Base-by-base conservation (phyloP, 2,329 filamentous ascomycete genomes). In the Claviceps lovelessii region DNA sequence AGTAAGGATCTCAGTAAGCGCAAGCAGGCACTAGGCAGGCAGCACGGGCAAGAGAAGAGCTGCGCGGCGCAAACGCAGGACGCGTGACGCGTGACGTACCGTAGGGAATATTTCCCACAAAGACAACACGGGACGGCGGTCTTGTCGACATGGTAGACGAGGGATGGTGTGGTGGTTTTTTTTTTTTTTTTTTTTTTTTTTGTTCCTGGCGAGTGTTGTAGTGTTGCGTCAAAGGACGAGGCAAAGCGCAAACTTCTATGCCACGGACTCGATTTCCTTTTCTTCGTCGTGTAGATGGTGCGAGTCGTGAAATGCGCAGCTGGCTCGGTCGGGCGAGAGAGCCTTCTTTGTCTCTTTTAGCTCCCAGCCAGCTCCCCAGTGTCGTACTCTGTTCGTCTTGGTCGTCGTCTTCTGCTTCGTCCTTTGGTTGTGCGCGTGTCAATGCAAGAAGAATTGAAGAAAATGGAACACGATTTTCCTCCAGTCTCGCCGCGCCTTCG, bases 41-140 rank as follows among this genome's bases (percentile, higher is more conserved):
- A 37, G 39, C 10, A 45, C 13, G 41, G 3, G 6, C 23, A 35
- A 28, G 15, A 48, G 15, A 48, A 19, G 17, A 31, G 28, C 19
- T 46, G 42, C 9, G 41, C 51, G 23, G 42, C 51, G 19, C 11
- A 31, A 17, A 37, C 19, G 49, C 42, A 47, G 33, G 19, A n/a
- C 7, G 11, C n/a, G 10, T 29, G 19, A n/a, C 7, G 11, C n/a
- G 10, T 29, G 13, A 39, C 71, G 60, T 71, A 85, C 84, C 86
- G 70, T 90, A 90, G n/a, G 85, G 84, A 61, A 89, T 90, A 65
- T 91, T 90, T 60, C 87, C 88, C 56, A 91, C 86, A 68, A 93
- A 93, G 57, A 91, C 85, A 33, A 90, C 85, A 58, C 85, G 81
- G 17, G 86, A 88, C 13, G 82, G 85, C 66, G 84, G 85, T 71